phyloP scores from a whole-genome alignment of 495 filamentous ascomycete species.

The Penicillium ochrochloron region DNA sequence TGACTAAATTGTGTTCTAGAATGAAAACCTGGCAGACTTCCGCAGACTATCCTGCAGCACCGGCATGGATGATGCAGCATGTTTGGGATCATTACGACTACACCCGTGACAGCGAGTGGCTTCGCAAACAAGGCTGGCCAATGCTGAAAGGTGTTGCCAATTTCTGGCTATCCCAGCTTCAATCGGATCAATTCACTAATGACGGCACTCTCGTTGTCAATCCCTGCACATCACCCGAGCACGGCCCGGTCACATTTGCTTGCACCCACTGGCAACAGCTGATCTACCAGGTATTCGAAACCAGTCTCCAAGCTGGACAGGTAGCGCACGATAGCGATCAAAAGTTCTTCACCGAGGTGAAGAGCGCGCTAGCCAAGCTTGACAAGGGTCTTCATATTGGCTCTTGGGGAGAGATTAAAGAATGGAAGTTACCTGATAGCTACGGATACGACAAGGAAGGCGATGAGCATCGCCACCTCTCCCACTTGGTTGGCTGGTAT shows the following conservation, averaged over 20 bases:
- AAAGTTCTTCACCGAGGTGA: conserved; percentile 33
- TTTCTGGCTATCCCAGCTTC: conserved; percentile 54
- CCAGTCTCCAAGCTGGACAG: conserved; percentile 34
- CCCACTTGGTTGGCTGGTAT: conserved; percentile 57
- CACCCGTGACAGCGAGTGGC: conserved; percentile 48
- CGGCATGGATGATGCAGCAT: conserved; percentile 57
- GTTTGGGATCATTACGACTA: conserved; percentile 56
- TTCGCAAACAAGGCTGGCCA: conserved; percentile 46
- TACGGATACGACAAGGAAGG: conserved; percentile 36
- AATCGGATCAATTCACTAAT: conserved; percentile 49
- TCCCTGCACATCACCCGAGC: conserved; percentile 57
- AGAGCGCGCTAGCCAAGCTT: conserved; percentile 34
- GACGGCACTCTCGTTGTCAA: conserved; percentile 56
- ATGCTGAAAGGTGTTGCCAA: conserved; percentile 51
- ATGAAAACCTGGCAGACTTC: conserved; percentile 48
- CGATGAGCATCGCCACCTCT: conserved; percentile 58
- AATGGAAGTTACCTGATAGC: conserved; percentile 54
- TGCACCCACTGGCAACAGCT: conserved; percentile 57
- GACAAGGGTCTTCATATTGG: conserved; percentile 54
- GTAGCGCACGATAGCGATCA: conserved; percentile 29
- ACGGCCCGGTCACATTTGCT: conserved; percentile 56
- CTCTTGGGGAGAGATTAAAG: conserved; percentile 52
- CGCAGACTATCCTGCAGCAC: conserved; percentile 47
- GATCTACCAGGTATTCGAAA: conserved; percentile 48
- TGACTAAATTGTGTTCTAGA: background rate